Evolutionary conservation across 2,329 filamentous ascomycete species (phyloP), one percentile per base, ranked within the genome.

Genomic region (Cytospora paraplurivora): DNA sequence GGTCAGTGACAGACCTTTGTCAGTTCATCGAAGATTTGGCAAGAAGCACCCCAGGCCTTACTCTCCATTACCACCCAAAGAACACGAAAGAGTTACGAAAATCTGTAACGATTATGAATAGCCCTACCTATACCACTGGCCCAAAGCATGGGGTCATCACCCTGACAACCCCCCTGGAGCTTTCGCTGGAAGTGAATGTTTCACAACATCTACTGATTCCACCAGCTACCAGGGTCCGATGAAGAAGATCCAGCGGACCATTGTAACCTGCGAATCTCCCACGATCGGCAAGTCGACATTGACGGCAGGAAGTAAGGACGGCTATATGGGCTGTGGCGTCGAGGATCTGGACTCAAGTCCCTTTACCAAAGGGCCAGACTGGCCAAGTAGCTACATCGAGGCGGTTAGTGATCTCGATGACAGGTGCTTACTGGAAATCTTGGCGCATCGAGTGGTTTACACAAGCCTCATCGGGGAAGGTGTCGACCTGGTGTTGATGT

Each of bases 211-310:
- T 44, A 3, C 44, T 32, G 7, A 27, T 2, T 3, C 1, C 38
- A 52, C 19, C 49, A 4, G 19, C 5, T 1, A 10, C 38, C 12
- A 19, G 34, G 3, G 1, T 0, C 35, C 17, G 4, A 41, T 6
- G 10, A 37, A 44, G 2, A 49, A 11, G 1, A 32, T 13, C 27
- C 59, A 61, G 5, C 47, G 49, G 1, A 38, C 51, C 8, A 55
- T 38, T n/a, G 32, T 61, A 7, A 55, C 55, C 19, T 61, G 59
- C 32, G 59, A 41, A 2, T 55, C 55, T 5, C 32, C 59, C 35
- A 51, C 59, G 17, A 61, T 61, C 15, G 59, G 59, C 6, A 55
- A 61, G 21, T 49, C 59, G 17, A 38, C 32, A 3, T 50, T 55
- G 15, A 55, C 55, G 33, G 8, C 19, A 32, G 38, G 38, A 1